Base-by-base conservation (phyloP, 306 rosid species). In the Crataegus laevigata region DNA sequence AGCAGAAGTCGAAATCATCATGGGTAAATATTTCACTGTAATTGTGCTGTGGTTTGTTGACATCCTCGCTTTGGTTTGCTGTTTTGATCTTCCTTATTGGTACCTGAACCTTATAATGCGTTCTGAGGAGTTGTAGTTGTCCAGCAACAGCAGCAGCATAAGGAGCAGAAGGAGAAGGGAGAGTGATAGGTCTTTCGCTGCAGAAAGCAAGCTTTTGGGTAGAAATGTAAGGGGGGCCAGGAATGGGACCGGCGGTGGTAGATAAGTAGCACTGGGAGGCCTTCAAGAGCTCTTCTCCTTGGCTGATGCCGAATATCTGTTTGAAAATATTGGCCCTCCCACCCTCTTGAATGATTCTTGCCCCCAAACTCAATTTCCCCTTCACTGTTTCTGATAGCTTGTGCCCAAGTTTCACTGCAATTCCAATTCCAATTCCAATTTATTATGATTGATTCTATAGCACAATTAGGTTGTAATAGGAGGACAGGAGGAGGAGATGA, bases 211-310 rank as follows among this genome's bases (percentile, higher is more conserved):
- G 77, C 73, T 88, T 93, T 29, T 82, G 54, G 13, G 91, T 90
- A 18, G 96, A 93, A 52, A 89, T 79, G 45, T 89, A 93, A 64
- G 89, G 93, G 67, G 85, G 83, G 45, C 98, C 98, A 43, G 98
- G 88, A 83, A 93, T 87, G 62, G 98, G 96, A 70, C 98, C 96
- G 59, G 78, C 85, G 32, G 90, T 87, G 15, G 98, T 90, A 7
- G 88, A 89, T 34, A 93, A 71, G 76, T 93, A 93, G 66, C 98
- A 93, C 22, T 89, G 98, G 8, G 94, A 93, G 22, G 98, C 98
- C 71, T 93, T 93, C 78, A 93, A 80, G 17, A 93, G 82, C 84
- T 86, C 32, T 78, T 93, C 96, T n/a, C 87, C 92, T 80, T 85
- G 88, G 18, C 78, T 77, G 72, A 84, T 79, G 42, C 91, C 90